A percentile compares a stretch with the other conserved stretches of the same genome.
These are phyloP conservation scores for Cordyceps cateniannulata DNA, from an alignment of 2,329 filamentous ascomycete species.

Conservation along the genomic window DNA sequence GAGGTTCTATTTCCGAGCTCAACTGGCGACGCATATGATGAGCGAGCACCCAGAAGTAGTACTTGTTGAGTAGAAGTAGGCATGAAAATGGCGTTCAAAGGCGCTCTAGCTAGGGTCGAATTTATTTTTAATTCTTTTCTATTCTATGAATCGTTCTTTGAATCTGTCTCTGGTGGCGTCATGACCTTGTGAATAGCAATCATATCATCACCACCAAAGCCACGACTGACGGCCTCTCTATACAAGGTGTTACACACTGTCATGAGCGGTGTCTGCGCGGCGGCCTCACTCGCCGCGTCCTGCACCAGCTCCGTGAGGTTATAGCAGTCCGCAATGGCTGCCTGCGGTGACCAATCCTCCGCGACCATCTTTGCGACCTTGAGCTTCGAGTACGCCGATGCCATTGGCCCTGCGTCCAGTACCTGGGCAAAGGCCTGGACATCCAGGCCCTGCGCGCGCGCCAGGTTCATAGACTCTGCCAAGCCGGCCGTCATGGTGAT, in stretches of 20 bases:
- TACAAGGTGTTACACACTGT: constrained; percentile 19
- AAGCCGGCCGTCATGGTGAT: constrained; percentile 25
- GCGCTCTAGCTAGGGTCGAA: not conserved
- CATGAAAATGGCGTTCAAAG: not conserved
- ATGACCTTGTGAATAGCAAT: constrained; percentile 21
- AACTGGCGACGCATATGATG: constrained; percentile 7
- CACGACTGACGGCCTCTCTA: constrained; percentile 17
- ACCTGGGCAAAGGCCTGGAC: constrained; percentile 23
- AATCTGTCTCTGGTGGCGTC: not conserved
- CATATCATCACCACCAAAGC: constrained; percentile 23
- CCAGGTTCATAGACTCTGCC: constrained; percentile 27
- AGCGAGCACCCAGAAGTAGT: not conserved
- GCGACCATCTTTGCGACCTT: constrained; percentile 25
- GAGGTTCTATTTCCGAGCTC: not conserved
- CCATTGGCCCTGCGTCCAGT: constrained; percentile 25
- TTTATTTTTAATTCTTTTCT: not conserved
- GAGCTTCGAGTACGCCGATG: constrained; percentile 23
- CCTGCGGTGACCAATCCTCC: constrained; percentile 25
- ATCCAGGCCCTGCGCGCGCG: constrained; percentile 25
- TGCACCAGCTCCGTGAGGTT: constrained; percentile 24
- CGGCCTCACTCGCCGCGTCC: constrained; percentile 17
- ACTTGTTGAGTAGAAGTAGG: not conserved
- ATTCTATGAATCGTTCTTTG: not conserved
- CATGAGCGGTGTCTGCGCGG: constrained; percentile 19
- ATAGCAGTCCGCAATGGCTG: constrained; percentile 24